These are phyloP conservation scores for Lizonia empirigonia DNA, from an alignment of 2,329 filamentous ascomycete genomes.

Conservation along the genomic window DNA sequence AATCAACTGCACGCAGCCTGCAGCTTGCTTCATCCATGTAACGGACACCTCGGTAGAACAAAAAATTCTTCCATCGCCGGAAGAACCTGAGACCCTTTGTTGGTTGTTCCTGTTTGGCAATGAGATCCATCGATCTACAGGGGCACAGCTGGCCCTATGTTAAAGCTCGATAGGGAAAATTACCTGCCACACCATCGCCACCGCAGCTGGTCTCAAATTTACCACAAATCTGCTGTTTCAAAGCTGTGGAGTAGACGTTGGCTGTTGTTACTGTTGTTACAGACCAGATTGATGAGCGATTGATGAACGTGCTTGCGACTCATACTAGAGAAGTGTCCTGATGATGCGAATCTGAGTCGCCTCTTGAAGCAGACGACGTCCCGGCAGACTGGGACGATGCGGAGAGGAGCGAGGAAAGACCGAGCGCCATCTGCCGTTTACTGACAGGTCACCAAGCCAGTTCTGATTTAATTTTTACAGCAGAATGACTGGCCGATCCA, in stretches of 20 bases:
- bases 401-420: slow-evolving; percentile 32
- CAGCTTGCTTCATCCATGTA: slow-evolving; percentile 18
- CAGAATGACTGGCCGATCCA: slow-evolving; percentile 1
- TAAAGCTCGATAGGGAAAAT: slow-evolving; percentile 26
- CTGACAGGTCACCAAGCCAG: slow-evolving; percentile 26
- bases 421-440: slow-evolving; percentile 26
- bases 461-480: slow-evolving; percentile 6
- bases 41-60: slow-evolving; percentile 17
- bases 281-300: no score
- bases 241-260: slow-evolving; percentile 22
- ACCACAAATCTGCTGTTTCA: slow-evolving; percentile 28
- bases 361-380: slow-evolving; percentile 20
- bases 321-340: slow-evolving; percentile 9
- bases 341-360: slow-evolving; percentile 7
- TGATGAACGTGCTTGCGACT: slow-evolving; percentile 7
- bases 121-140: slow-evolving; percentile 25
- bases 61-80: slow-evolving; percentile 18
- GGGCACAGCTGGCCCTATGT: slow-evolving; percentile 20
- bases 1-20: slow-evolving; percentile 13
- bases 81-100: slow-evolving; percentile 13
- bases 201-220: slow-evolving; percentile 23
- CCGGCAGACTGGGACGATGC: slow-evolving; percentile 36
- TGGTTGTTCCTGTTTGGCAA: slow-evolving; percentile 7
- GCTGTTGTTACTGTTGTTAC: slow-evolving; percentile 25
- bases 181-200: slow-evolving; percentile 23